Evolutionary conservation across 2,329 filamentous ascomycete species (phyloP).

Genomic region (Salinomyces thailandicus): DNA sequence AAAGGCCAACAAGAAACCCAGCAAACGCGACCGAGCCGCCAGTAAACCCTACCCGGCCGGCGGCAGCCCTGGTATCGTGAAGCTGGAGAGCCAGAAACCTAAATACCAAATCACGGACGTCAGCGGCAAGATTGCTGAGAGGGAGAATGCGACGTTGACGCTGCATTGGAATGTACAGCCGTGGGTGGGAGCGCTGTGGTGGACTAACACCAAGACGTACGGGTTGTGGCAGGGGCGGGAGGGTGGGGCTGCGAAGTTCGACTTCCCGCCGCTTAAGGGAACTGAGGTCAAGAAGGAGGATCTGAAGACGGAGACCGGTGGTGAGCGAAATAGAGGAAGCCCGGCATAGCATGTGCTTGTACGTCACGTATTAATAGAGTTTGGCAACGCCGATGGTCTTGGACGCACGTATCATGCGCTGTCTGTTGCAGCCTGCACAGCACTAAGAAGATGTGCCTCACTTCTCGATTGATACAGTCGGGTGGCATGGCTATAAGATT

Average conservation of each 20-base stretch:
- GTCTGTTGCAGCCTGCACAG: too few species aligned
- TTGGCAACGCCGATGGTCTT: too few species aligned
- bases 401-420: too few species aligned
- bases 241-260: constrained; percentile 58
- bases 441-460: too few species aligned
- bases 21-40: constrained; percentile 9
- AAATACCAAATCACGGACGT: constrained; percentile 98
- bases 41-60: constrained; percentile 23
- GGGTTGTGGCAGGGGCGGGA: constrained; percentile 55
- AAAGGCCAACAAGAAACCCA: constrained; percentile 10
- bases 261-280: constrained; percentile 54
- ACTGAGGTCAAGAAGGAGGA: constrained; percentile 42
- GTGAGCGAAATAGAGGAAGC: constrained; percentile 36
- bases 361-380: too few species aligned
- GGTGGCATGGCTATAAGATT: too few species aligned
- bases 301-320: constrained; percentile 38
- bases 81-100: constrained; percentile 72
- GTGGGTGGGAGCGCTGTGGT: constrained; percentile 82
- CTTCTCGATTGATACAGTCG: too few species aligned
- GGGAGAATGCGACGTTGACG: constrained; percentile 63
- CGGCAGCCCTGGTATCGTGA: constrained; percentile 53
- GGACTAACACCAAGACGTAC: constrained; percentile 44
- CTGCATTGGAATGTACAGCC: constrained; percentile 96
- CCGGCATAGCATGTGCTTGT: constrained; percentile 28
- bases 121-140: constrained; percentile 62